A percentile compares a stretch with the other conserved stretches of the same genome.
Evolutionary conservation across 108 stramenopile genomes (phyloP).

Genomic region (Nitzschia palea): DNA sequence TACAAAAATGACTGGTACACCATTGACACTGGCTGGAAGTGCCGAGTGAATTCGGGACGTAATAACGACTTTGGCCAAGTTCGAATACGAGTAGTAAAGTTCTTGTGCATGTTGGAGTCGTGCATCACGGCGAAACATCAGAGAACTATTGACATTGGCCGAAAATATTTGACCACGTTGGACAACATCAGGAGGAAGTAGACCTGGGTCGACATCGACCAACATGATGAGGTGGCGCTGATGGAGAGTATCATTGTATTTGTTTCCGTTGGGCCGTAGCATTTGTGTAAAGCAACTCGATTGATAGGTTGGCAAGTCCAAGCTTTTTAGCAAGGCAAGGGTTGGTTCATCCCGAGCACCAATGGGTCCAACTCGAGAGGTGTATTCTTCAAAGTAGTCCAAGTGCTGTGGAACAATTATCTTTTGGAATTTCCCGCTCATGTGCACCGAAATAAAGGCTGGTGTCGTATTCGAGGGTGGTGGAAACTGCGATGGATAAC

Average conservation of each 20-base stretch:
- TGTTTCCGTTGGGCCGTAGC: background rate
- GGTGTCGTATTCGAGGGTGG: background rate
- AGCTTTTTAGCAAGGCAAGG: background rate
- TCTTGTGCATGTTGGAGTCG: conserved; percentile 8
- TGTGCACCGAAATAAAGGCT: background rate
- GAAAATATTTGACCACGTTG: background rate
- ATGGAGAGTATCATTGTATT: background rate
- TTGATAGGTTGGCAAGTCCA: conserved; percentile 1
- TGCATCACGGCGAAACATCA: background rate
- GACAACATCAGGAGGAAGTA: background rate
- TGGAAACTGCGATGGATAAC: background rate
- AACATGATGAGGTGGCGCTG: conserved; percentile 2
- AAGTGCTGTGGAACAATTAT: background rate
- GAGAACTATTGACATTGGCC: background rate
- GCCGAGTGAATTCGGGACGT: conserved; percentile 26
- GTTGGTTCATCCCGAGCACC: background rate
- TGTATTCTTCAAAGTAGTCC: background rate
- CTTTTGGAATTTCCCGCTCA: background rate
- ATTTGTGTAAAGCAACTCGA: conserved; percentile 2
- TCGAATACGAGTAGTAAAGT: conserved; percentile 14
- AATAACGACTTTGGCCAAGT: conserved; percentile 20
- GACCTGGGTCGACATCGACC: background rate
- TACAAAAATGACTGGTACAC: background rate
- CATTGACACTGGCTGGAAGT: conserved; percentile 10
- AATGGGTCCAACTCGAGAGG: background rate